Conservation (phyloP, 495 filamentous ascomycete genomes). For the Astrothelium subdiscretum region DNA sequence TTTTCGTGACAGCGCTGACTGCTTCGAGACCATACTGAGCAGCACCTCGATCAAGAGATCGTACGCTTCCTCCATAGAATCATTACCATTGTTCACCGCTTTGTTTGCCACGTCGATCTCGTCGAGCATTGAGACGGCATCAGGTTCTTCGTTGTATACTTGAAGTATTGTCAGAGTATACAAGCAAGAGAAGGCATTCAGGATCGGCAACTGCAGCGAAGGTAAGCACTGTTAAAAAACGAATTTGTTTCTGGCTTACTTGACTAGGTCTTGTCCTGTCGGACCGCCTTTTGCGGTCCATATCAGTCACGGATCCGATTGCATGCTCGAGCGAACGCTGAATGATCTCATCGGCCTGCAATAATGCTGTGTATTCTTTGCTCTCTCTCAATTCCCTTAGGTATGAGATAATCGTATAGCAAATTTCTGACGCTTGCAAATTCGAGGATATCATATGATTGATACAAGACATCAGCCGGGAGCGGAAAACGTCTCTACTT, state of each 20-base stretch:
- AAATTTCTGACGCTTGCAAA: not conserved
- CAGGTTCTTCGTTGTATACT: conserved; percentile 77
- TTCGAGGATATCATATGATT: not conserved
- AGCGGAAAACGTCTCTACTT: not conserved
- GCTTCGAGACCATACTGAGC: conserved; percentile 76
- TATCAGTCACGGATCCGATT: not conserved
- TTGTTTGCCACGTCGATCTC: conserved; percentile 64
- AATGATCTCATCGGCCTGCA: not conserved
- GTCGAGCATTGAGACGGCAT: conserved; percentile 63
- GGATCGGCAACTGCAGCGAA: conserved; percentile 23
- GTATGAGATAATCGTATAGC: not conserved
- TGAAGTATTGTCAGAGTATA: conserved; percentile 80
- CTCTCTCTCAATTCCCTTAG: not conserved
- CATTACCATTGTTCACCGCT: conserved; percentile 41
- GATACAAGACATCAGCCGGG: conserved; percentile 4
- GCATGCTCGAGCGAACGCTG: not conserved
- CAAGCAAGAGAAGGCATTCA: conserved; percentile 60
- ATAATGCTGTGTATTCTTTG: not conserved
- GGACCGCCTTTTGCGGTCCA: not conserved
- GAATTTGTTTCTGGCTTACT: not conserved
- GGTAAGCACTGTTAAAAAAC: not conserved
- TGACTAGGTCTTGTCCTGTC: not conserved
- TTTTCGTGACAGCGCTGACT: conserved; percentile 71
- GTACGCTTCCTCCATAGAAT: conserved; percentile 48
- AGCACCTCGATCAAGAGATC: conserved; percentile 78